Evolutionary conservation across 331 rosid species (phyloP).

Genomic region (Telfairia occidentalis): DNA sequence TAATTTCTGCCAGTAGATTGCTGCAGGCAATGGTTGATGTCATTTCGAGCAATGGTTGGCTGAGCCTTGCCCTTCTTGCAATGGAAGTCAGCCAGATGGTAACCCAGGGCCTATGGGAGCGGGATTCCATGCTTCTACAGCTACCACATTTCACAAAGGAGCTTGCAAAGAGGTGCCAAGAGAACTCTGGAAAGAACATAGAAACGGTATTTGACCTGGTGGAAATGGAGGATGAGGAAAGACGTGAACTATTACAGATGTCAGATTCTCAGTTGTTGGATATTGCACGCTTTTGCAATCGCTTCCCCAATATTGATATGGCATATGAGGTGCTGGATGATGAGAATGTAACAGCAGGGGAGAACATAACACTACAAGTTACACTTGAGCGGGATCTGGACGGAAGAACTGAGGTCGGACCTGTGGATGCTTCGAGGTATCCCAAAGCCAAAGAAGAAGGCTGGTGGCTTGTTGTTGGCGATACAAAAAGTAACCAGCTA

Average conservation of each 20-base stretch:
- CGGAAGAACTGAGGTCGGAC: conserved; percentile 55
- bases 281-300: conserved; percentile 71
- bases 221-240: conserved; percentile 82
- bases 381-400: conserved; percentile 75
- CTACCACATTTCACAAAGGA: conserved; percentile 93
- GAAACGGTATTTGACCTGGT: conserved; percentile 79
- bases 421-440: conserved; percentile 70
- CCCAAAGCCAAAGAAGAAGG: conserved; percentile 92
- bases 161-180: conserved; percentile 68
- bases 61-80: conserved; percentile 67
- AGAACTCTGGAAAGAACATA: conserved; percentile 50
- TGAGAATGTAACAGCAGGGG: conserved; percentile 55
- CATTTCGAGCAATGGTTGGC: conserved; percentile 91
- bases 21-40: conserved; percentile 98
- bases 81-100: conserved; percentile 99
- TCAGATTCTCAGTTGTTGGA: conserved; percentile 59
- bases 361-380: conserved; percentile 48
- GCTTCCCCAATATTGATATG: conserved; percentile 79
- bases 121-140: conserved; percentile 84
- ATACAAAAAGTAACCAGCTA: conserved; percentile 55
- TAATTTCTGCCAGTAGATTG: conserved; percentile 69
- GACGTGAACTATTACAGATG: conserved; percentile 72
- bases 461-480: conserved; percentile 97
- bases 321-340: conserved; percentile 53
- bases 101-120: conserved; percentile 91